Conservation (phyloP, 2,329 filamentous ascomycete genomes). For the Aspergillus udagawae region DNA sequence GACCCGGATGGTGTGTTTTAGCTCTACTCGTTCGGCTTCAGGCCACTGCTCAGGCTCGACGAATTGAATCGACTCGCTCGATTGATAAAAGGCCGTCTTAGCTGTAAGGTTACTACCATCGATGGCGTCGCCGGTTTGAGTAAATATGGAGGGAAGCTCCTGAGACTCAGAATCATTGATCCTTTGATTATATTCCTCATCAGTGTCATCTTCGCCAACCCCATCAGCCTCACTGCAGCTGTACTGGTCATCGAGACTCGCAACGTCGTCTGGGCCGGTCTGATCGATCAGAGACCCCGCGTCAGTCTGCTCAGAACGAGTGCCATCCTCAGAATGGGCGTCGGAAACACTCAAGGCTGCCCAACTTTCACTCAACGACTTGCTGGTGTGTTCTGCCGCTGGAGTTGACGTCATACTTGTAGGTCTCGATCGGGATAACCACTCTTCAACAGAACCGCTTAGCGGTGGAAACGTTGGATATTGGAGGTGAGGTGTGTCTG, state of each 20-base stretch:
- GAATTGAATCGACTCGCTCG: conserved; percentile 40
- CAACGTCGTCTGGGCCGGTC: conserved; percentile 41
- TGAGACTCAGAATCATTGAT: conserved; percentile 27
- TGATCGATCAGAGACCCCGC: conserved; percentile 41
- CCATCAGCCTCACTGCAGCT: conserved; percentile 34
- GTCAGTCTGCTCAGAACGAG: conserved; percentile 43
- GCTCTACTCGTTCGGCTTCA: conserved; percentile 35
- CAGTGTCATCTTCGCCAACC: conserved; percentile 27
- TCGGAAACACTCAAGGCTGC: conserved; percentile 43
- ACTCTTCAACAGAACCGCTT: conserved; percentile 38
- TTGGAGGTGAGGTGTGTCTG: conserved; percentile 29
- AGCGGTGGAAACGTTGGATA: conserved; percentile 41
- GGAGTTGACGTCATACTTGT: conserved; percentile 38
- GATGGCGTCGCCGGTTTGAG: conserved; percentile 25
- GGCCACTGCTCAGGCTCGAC: conserved; percentile 40
- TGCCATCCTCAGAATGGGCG: conserved; percentile 42
- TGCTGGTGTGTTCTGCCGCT: conserved; percentile 21
- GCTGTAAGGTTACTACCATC: conserved; percentile 35
- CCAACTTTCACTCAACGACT: conserved; percentile 45
- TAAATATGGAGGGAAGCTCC: conserved; percentile 26
- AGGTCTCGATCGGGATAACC: conserved; percentile 40
- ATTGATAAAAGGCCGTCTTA: conserved; percentile 28
- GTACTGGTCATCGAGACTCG: conserved; percentile 40
- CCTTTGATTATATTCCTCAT: conserved; percentile 23
- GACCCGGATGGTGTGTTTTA: conserved; percentile 40